A percentile compares a stretch with the other conserved stretches of the same genome.
Conservation (phyloP, 2,329 filamentous ascomycete genomes). For the Paraphoma sp. region DNA sequence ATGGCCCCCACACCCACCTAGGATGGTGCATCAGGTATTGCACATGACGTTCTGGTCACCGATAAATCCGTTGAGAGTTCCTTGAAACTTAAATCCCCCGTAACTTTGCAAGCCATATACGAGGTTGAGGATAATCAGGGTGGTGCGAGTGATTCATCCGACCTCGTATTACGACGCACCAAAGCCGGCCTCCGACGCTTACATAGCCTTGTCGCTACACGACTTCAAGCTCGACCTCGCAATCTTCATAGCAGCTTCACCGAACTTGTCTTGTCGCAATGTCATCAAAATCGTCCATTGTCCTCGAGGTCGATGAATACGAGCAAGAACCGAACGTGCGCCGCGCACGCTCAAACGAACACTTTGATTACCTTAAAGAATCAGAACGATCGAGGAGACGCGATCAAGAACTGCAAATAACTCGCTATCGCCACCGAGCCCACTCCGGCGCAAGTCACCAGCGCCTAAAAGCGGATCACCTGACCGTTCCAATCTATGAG, state of each 20-base stretch:
- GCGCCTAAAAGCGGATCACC: slow-evolving; percentile 18
- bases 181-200: background rate
- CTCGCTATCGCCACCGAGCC: slow-evolving; percentile 21
- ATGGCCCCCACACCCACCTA: slow-evolving; percentile 2
- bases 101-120: background rate
- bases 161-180: background rate
- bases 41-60: slow-evolving; percentile 8
- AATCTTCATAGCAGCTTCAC: background rate
- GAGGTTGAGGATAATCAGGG: slow-evolving; percentile 2
- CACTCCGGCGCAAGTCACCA: slow-evolving; percentile 7
- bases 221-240: background rate
- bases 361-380: slow-evolving; percentile 32
- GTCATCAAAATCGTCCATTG: slow-evolving; percentile 16
- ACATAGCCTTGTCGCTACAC: background rate
- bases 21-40: slow-evolving; percentile 8
- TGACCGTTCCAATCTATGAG: slow-evolving; percentile 27
- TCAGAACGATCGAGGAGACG: slow-evolving; percentile 21
- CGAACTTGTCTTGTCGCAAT: slow-evolving; percentile 1
- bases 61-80: slow-evolving; percentile 5
- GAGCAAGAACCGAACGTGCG: slow-evolving; percentile 9
- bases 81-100: background rate
- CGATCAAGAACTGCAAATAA: slow-evolving; percentile 30
- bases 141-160: background rate
- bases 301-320: slow-evolving; percentile 16
- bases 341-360: slow-evolving; percentile 31